phyloP scores from a whole-genome alignment of 176 grass and related monocot species.

The Cenchrus fungigraminus region DNA sequence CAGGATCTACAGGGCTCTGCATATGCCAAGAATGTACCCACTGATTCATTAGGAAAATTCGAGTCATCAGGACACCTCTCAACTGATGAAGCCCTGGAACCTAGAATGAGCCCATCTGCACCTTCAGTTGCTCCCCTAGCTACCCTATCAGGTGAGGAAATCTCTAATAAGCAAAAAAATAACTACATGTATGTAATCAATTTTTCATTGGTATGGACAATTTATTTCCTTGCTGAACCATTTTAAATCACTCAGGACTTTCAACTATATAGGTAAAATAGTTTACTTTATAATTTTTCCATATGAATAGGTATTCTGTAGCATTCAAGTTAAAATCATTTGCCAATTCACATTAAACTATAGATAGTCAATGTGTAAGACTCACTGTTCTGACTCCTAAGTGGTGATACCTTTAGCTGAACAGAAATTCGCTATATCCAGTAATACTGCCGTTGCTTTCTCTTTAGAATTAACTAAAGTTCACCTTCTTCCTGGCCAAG shows the following conservation, averaged over 20 bases:
- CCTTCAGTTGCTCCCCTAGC: neutral
- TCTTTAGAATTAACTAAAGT: neutral
- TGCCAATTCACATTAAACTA: neutral
- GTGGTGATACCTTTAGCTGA: neutral
- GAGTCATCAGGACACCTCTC: neutral
- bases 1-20: neutral
- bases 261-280: neutral
- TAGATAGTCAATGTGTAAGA: neutral
- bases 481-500: neutral
- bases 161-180: neutral
- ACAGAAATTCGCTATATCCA: neutral
- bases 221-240: neutral
- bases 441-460: neutral
- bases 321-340: neutral
- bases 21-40: neutral
- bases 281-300: neutral
- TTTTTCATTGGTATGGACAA: neutral
- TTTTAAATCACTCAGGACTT: neutral
- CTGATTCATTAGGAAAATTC: slow-evolving; percentile 7
- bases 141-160: neutral
- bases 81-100: slow-evolving; percentile 9
- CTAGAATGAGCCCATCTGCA: neutral
- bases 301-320: neutral
- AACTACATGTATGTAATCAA: neutral
- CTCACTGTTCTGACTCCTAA: neutral